phyloP scores from a whole-genome alignment of 202 grass and related monocot species.

The Saccharum hybrid region DNA sequence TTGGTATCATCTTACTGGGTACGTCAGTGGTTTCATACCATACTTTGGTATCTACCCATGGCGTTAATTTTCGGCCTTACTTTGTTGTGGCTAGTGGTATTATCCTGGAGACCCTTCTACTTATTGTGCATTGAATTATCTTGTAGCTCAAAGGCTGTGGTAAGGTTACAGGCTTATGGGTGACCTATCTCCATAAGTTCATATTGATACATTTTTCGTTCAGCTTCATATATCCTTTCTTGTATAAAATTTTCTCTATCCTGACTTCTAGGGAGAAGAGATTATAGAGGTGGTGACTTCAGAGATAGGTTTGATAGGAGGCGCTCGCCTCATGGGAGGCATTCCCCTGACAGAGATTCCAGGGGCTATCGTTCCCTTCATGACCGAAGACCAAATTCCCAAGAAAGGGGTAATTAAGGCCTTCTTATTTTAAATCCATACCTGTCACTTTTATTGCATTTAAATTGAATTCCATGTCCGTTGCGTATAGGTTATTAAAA shows the following conservation, averaged over 20 bases:
- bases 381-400: constrained; percentile 60
- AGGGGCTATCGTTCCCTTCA: constrained; percentile 65
- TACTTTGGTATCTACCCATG: constrained; percentile 56
- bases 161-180: constrained; percentile 70
- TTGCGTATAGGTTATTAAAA: neutral
- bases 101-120: constrained; percentile 63
- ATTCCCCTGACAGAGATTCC: constrained; percentile 70
- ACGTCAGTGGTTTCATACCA: constrained; percentile 50
- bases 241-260: constrained; percentile 39
- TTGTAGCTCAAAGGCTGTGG: constrained; percentile 69
- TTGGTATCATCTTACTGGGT: constrained; percentile 50
- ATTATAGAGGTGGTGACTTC: constrained; percentile 64
- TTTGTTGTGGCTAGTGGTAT: constrained; percentile 72
- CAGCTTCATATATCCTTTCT: constrained; percentile 6
- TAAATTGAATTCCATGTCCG: neutral
- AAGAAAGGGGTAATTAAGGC: constrained; percentile 64
- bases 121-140: constrained; percentile 70
- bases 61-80: constrained; percentile 53
- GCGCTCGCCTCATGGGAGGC: constrained; percentile 73
- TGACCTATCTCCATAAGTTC: constrained; percentile 42
- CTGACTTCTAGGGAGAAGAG: constrained; percentile 68
- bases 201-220: constrained; percentile 39
- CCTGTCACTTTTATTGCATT: constrained; percentile 10
- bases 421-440: constrained; percentile 22
- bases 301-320: constrained; percentile 85